A percentile compares a stretch with the other conserved stretches of the same genome.
Evolutionary conservation across 2,329 filamentous ascomycete genomes (phyloP).

Genomic region (Alternaria consortialis): DNA sequence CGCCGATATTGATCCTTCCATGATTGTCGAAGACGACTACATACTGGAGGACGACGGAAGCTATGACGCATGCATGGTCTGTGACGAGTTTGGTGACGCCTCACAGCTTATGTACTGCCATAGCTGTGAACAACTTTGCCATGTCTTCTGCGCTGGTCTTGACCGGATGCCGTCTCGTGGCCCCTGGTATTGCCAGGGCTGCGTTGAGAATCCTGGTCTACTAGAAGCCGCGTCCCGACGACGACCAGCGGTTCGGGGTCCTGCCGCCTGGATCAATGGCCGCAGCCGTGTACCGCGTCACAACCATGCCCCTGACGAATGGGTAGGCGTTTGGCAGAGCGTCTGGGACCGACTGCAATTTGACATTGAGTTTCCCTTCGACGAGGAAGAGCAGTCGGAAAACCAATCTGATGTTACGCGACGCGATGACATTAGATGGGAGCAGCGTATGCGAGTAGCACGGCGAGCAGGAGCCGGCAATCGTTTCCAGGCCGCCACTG

Average conservation of each 20-base stretch:
- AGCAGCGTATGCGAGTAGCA: constrained; percentile 83
- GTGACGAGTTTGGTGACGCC: constrained; percentile 80
- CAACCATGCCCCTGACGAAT: constrained; percentile 49
- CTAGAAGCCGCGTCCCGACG: constrained; percentile 49
- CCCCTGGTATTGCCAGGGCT: constrained; percentile 92
- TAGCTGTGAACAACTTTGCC: constrained; percentile 86
- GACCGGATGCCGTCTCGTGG: constrained; percentile 74
- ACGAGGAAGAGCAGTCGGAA: constrained; percentile 68
- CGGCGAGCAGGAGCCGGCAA: constrained; percentile 78
- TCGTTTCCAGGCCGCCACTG: constrained; percentile 74
- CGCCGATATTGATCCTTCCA: constrained; percentile 84
- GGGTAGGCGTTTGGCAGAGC: constrained; percentile 87
- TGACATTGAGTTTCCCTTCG: constrained; percentile 87
- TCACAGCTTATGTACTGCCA: constrained; percentile 90
- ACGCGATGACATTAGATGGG: constrained; percentile 75
- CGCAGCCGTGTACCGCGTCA: constrained; percentile 43
- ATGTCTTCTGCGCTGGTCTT: constrained; percentile 89
- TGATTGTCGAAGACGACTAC: constrained; percentile 77
- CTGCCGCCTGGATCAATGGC: constrained; percentile 44
- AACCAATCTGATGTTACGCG: constrained; percentile 65
- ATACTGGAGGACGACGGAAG: constrained; percentile 56
- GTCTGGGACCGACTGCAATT: constrained; percentile 82
- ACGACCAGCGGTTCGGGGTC: constrained; percentile 36
- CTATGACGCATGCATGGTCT: constrained; percentile 80
- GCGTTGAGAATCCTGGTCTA: constrained; percentile 57